Evolutionary conservation across 441 rosid genomes (phyloP).

Genomic region (Heliophila coronopifolia): DNA sequence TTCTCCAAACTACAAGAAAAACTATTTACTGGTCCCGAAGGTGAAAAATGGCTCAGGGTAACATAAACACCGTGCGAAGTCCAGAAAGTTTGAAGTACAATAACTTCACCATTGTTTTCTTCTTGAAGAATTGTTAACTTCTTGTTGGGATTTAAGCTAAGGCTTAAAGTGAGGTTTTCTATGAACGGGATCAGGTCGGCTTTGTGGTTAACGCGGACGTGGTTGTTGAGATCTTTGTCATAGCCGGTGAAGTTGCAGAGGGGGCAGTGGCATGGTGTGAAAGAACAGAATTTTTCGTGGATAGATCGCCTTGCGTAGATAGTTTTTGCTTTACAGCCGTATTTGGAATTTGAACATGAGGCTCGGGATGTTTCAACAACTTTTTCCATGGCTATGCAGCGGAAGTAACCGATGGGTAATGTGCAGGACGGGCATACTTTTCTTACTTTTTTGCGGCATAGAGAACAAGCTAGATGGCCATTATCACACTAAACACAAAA

Average conservation of each 20-base stretch:
- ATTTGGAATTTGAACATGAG: slow-evolving; percentile 32
- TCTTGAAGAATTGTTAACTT: no score
- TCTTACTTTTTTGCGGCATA: slow-evolving; percentile 35
- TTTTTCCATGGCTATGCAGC: slow-evolving; percentile 60
- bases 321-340: slow-evolving; percentile 38
- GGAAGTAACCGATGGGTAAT: slow-evolving; percentile 40
- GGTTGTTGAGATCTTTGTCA: no score
- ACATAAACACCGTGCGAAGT: no score
- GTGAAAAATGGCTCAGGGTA: no score
- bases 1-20: no score
- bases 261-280: slow-evolving; percentile 42
- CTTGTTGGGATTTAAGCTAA: no score
- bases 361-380: slow-evolving; percentile 40
- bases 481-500: slow-evolving; percentile 44
- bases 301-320: slow-evolving; percentile 26
- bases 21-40: no score
- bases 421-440: slow-evolving; percentile 44
- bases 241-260: slow-evolving; percentile 33
- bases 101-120: no score
- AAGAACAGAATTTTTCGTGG: slow-evolving; percentile 38
- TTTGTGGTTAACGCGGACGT: no score
- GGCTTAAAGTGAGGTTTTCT: no score
- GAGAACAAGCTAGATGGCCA: slow-evolving; percentile 51
- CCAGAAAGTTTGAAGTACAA: no score
- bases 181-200: no score